phyloP scores from a whole-genome alignment of 2,329 filamentous ascomycete genomes.

The Neospermospora avenae region DNA sequence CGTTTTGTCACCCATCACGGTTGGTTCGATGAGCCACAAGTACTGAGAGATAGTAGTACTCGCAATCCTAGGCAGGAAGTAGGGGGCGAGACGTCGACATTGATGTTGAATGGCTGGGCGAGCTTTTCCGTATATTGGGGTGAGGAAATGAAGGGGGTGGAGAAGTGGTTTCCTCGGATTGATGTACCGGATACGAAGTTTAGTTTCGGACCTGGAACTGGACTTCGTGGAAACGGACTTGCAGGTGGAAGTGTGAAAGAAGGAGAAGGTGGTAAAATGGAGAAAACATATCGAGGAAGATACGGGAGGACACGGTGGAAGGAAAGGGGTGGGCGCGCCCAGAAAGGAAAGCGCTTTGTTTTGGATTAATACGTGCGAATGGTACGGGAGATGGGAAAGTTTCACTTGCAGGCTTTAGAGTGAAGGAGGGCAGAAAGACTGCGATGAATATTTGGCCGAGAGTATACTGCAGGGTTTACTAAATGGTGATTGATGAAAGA shows the following conservation, averaged over 20 bases:
- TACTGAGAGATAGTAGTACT: not conserved
- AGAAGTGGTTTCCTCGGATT: constrained; percentile 23
- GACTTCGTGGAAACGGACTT: not conserved
- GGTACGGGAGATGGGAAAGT: constrained; percentile 21
- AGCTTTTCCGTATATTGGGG: constrained; percentile 22
- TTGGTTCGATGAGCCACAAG: constrained; percentile 16
- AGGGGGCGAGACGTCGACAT: too few species aligned
- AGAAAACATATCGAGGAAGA: not conserved
- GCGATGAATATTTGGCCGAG: constrained; percentile 25
- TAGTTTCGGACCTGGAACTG: not conserved
- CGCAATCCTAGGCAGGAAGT: not conserved
- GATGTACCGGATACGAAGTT: too few species aligned
- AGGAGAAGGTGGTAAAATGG: not conserved
- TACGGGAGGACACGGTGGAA: not conserved
- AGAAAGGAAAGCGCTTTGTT: constrained; percentile 20
- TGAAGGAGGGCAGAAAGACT: constrained; percentile 18
- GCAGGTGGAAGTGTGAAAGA: not conserved
- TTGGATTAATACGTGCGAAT: constrained; percentile 24
- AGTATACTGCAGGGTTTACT: too few species aligned
- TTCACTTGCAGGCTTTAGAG: constrained; percentile 19
- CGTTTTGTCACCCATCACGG: constrained; percentile 19
- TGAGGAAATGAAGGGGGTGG: constrained; percentile 9
- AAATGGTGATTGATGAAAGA: too few species aligned
- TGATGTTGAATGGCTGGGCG: constrained; percentile 17
- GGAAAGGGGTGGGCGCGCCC: not conserved